A percentile compares a stretch with the other conserved stretches of the same genome.
Evolutionary conservation across 257 asterid species (phyloP).

Genomic region (Solanum tacnaense): DNA sequence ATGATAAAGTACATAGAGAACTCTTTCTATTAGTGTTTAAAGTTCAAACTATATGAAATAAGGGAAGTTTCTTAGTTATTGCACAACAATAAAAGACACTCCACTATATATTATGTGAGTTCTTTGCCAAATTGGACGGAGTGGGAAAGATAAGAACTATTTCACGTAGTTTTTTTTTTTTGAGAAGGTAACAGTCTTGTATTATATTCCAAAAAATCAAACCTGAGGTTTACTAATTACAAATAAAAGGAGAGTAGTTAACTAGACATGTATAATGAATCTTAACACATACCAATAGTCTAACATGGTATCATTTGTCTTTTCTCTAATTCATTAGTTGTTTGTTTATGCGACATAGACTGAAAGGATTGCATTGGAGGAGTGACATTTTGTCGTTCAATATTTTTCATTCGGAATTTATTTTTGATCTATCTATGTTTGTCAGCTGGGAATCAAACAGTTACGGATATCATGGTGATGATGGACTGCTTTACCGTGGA

Average conservation of each 20-base stretch:
- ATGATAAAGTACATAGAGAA: background rate
- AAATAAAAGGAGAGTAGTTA: background rate
- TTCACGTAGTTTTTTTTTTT: background rate
- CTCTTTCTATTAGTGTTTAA: background rate
- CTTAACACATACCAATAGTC: background rate
- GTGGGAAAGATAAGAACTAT: background rate
- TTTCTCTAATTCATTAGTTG: background rate
- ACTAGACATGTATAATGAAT: background rate
- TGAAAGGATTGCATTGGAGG: background rate
- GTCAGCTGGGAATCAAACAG: slow-evolving; percentile 91
- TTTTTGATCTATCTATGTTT: slow-evolving; percentile 6
- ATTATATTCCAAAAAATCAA: no score
- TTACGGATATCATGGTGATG: slow-evolving; percentile 92
- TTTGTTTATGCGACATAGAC: background rate
- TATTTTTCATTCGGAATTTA: background rate
- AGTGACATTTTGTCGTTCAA: background rate
- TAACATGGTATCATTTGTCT: background rate
- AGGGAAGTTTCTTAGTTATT: background rate
- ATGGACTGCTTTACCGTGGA: slow-evolving; percentile 85
- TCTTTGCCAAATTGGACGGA: background rate
- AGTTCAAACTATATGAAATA: background rate
- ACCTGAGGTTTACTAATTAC: no score
- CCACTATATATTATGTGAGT: background rate
- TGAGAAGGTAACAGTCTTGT: no score
- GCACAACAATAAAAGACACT: background rate